Base-by-base conservation (phyloP, 305 asterid species). In the Solanum chacoense region DNA sequence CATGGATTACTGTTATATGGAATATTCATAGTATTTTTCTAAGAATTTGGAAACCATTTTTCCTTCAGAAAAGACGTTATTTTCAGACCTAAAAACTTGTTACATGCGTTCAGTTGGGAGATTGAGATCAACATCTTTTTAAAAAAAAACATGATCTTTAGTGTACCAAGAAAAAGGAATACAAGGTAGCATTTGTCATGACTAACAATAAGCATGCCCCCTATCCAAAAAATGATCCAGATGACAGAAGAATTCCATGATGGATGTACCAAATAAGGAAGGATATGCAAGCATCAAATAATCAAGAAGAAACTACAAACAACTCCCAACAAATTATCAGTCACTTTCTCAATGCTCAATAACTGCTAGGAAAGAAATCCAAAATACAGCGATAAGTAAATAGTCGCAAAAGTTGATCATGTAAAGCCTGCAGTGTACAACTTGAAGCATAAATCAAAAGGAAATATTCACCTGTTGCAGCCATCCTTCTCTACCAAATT, bases 401-500 rank as follows among this genome's bases (percentile, higher is more conserved):
- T 31, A 50, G 73, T 32, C 31, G 12, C 29, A 83, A 83, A 83
- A 83, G 73, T 38, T 31, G 87, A 31, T 83, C 72, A 83, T 31
- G 87, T 50, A 83, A 83, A 83, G n/a, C 87, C 87, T 83, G 10
- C 73, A 83, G 87, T 9, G 42, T 24, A 29, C 65, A 75, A 24
- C 73, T 83, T 50, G 18, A 83, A 31, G 73, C 22, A 50, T 32
- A 50, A 50, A 50, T 83, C 31, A 35, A n/a, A 77, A 18, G 32
- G 71, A 81, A 83, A 78, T 38, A 86, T 71, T 88, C 88, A 97
- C 99, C 99, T 93, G 91, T 96, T 97, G 76, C 89, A 85, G 67
- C 94, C 90, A 88, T 96, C 99, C 94, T 97, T 97, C 93, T 97
- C 99, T 26, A 97, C 98, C 94, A 97, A 93, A 94, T 97, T 97